Base-by-base conservation (phyloP, 257 asterid genomes). In the Nicotiana noctiflora region DNA sequence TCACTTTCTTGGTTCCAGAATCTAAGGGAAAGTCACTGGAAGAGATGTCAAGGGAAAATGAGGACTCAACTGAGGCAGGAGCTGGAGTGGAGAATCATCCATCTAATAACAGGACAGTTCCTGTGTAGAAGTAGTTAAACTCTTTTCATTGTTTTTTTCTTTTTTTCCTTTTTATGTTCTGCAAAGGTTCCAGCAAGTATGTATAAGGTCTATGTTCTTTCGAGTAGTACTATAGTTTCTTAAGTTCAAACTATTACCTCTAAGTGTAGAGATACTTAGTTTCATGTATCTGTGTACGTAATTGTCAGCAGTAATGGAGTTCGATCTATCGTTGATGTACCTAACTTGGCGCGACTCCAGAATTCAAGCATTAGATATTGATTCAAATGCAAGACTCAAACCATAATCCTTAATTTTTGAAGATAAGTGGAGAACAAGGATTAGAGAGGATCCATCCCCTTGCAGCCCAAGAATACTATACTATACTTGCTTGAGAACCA, bases 1-100 rank as follows among this genome's bases (percentile, higher is more conserved):
- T 82, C 76, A 90, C 90, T 5, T 87, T 90, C 84, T 79, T 90
- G 86, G 92, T 90, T 5, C 94, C 94, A 0, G 94, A 90, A 83
- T 89, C 94, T 0, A 90, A 88, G 75, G 94, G 94, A 1, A 91
- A 84, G 44, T 91, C 94, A 1, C 84, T 90, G n/a, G 94, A 90
- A 79, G 94, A 90, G 76, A 86, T 90, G 80, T 83, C 91, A 0
- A 88, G 90, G 1, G 94, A 90, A 68, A 84, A 83, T 52, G 88
- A 84, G 57, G 89, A 84, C 14, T 21, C 31, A 37, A 55, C 78
- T 10, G 29, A 72, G 15, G 53, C 6, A 8, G 49, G 8, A 19
- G 77, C 62, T 19, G 18, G 61, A n/a, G 8, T 51, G 55, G 82
- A 65, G 15, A 17, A 3, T 17, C 56, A 10, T 25, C 23, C 60